Evolutionary conservation across 2,329 filamentous ascomycete species (phyloP).

Genomic region (Cadophora gregata): DNA sequence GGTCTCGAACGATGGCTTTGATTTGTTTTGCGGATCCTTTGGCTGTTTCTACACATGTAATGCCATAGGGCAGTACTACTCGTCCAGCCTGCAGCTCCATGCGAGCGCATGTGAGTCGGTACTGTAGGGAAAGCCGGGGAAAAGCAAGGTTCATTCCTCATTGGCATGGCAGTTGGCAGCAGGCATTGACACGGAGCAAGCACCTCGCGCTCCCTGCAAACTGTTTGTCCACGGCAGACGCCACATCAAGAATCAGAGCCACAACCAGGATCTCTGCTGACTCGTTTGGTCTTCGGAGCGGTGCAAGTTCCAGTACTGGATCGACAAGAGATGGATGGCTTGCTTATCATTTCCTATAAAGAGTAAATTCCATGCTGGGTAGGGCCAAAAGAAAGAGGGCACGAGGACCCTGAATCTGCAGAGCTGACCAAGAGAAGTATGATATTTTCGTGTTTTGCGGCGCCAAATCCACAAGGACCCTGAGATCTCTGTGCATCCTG

Average conservation of each 20-base stretch:
- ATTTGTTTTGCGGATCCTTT: neutral
- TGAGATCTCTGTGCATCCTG: conserved; percentile 1
- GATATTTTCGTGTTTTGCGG: neutral
- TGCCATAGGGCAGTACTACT: neutral
- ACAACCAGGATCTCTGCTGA: neutral
- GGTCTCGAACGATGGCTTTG: no score
- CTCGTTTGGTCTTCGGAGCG: neutral
- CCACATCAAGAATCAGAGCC: neutral
- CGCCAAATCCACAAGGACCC: neutral
- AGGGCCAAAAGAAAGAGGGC: neutral
- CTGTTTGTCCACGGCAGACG: neutral
- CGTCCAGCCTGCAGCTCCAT: neutral
- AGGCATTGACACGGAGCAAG: neutral
- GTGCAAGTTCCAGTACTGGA: neutral
- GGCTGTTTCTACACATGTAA: neutral
- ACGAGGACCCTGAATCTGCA: conserved; percentile 10
- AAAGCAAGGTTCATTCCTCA: neutral
- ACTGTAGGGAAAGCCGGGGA: neutral
- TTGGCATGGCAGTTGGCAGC: neutral
- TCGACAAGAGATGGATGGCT: neutral
- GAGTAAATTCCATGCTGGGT: neutral
- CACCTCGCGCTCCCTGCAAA: neutral
- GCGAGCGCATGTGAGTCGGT: no score
- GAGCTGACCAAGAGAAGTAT: neutral
- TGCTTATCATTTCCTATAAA: neutral